Evolutionary conservation across 805 yeast genomes (phyloP).

Genomic region (Zygosaccharomyces lentus): DNA sequence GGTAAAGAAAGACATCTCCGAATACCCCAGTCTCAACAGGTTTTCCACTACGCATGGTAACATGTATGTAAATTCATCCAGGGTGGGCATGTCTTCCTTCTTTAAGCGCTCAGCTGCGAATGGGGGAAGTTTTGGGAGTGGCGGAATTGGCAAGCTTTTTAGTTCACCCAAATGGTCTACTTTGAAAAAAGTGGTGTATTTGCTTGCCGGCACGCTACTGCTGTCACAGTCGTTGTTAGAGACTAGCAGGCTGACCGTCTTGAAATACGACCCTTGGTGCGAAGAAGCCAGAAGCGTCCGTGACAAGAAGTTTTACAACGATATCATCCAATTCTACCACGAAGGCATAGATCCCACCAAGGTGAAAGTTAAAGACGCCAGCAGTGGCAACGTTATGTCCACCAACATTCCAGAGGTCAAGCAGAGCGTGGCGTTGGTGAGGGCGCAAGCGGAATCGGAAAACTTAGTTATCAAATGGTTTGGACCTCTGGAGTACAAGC

Average conservation of each 20-base stretch:
- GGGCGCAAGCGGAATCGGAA: constrained; percentile 47
- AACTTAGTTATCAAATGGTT: constrained; percentile 54
- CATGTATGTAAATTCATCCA: constrained; percentile 15
- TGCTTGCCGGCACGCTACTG: constrained; percentile 43
- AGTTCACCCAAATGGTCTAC: constrained; percentile 28
- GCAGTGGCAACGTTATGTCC: constrained; percentile 28
- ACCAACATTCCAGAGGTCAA: constrained; percentile 33
- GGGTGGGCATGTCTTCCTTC: constrained; percentile 23
- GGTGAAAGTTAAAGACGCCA: constrained; percentile 32
- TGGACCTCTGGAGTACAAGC: constrained; percentile 56
- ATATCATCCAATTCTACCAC: constrained; percentile 32
- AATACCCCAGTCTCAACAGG: constrained; percentile 33
- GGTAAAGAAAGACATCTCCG: constrained; percentile 30
- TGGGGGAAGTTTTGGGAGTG: constrained; percentile 14
- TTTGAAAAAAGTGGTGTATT: constrained; percentile 32
- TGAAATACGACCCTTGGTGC: constrained; percentile 63
- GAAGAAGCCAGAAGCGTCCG: constrained; percentile 61
- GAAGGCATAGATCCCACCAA: constrained; percentile 36
- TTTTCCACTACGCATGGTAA: constrained; percentile 32
- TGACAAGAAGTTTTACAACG: constrained; percentile 36
- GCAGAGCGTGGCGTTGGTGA: constrained; percentile 36
- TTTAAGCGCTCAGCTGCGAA: constrained; percentile 14
- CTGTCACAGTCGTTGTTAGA: constrained; percentile 57
- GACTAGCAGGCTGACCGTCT: constrained; percentile 42
- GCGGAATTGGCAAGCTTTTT: constrained; percentile 16